Percentiles rank a stretch among this genome's conserved stretches.
phyloP scores from a whole-genome alignment of 1,284 basidiomycete species.

The Irpex rosettiformis region DNA sequence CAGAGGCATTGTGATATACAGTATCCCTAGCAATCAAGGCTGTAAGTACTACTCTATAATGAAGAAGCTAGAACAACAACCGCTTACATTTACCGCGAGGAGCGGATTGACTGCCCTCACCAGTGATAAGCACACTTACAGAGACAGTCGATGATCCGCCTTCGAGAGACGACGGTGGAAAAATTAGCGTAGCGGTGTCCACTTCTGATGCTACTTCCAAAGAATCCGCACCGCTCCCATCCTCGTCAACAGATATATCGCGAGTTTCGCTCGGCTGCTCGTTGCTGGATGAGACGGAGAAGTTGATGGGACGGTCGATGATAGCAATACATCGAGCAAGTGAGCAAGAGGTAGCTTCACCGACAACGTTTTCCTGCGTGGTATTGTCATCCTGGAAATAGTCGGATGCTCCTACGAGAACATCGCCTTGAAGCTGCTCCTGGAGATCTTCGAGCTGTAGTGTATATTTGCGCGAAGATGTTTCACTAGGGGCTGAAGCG shows the following conservation, averaged over 20 bases:
- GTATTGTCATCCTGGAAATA: conserved; percentile 16
- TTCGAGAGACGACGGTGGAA: conserved; percentile 67
- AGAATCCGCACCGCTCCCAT: too few species aligned
- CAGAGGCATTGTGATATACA: conserved; percentile 58
- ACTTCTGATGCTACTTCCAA: too few species aligned
- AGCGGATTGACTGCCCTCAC: conserved; percentile 82
- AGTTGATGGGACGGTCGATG: conserved; percentile 46
- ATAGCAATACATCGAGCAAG: conserved; percentile 70
- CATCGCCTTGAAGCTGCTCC: conserved; percentile 42
- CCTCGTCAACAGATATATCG: too few species aligned
- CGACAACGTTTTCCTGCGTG: not conserved
- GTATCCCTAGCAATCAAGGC: conserved; percentile 42
- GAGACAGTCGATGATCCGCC: conserved; percentile 45
- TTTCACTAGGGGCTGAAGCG: conserved; percentile 16
- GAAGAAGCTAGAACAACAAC: not conserved
- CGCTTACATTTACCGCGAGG: conserved; percentile 79
- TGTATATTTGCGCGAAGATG: conserved; percentile 32
- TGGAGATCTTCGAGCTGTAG: conserved; percentile 61
- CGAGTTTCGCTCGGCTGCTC: conserved; percentile 11
- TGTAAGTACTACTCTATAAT: conserved; percentile 2
- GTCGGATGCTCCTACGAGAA: conserved; percentile 41
- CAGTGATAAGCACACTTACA: conserved; percentile 74
- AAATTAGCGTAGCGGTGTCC: conserved; percentile 77
- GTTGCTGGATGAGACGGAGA: conserved; percentile 23
- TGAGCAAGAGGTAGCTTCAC: not conserved